phyloP scores from a whole-genome alignment of 148 eudicot species.

The Diospyros kaki region DNA sequence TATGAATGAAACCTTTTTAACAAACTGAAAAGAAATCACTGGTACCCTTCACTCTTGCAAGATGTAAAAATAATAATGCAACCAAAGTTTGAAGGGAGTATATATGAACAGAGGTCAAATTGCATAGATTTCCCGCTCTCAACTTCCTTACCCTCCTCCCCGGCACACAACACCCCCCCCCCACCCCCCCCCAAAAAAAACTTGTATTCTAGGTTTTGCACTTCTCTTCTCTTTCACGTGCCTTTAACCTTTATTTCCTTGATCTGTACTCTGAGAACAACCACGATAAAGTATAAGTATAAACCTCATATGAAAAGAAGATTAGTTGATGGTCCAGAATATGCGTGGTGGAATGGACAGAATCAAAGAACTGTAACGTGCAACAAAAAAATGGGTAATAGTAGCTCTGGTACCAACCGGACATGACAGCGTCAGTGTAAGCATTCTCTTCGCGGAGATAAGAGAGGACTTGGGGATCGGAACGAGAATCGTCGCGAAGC shows the following conservation, averaged over 20 bases:
- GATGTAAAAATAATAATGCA: neutral
- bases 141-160: neutral
- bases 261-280: no score
- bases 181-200: no score
- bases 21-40: neutral
- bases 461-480: slow-evolving; percentile 56
- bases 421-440: slow-evolving; percentile 60
- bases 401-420: slow-evolving; percentile 36
- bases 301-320: no score
- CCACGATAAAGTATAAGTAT: no score
- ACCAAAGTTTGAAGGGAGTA: neutral
- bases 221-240: no score
- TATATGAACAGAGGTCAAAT: neutral
- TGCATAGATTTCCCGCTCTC: neutral
- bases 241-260: no score
- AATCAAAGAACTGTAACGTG: no score
- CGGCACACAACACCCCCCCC: no score
- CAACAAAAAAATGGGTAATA: no score
- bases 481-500: slow-evolving; percentile 83
- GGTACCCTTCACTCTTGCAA: neutral
- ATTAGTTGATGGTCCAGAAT: no score
- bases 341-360: no score
- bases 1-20: neutral
- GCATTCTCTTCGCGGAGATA: slow-evolving; percentile 61
- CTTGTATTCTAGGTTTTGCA: no score